phyloP scores from a whole-genome alignment of 139 green algal genomes.

The Dunaliella primolecta region DNA sequence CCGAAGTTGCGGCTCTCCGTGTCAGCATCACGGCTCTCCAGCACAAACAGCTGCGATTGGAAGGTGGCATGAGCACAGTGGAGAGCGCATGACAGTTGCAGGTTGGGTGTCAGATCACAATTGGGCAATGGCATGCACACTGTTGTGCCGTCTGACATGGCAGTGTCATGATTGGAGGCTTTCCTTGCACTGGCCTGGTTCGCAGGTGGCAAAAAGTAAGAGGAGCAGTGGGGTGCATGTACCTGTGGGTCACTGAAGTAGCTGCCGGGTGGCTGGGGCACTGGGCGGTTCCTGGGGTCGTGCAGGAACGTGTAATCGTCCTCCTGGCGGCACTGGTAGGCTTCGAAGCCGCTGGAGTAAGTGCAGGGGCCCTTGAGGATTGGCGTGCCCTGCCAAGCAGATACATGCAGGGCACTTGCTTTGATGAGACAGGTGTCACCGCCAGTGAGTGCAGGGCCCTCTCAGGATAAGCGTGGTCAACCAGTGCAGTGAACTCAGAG shows the following conservation, averaged over 20 bases:
- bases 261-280: slow-evolving; percentile 24
- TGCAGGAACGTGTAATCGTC: not conserved
- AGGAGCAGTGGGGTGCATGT: too few species aligned
- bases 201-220: too few species aligned
- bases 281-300: slow-evolving; percentile 6
- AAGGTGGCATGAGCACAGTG: not conserved
- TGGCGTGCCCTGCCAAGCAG: slow-evolving; percentile 28
- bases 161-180: too few species aligned
- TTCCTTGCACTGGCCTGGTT: too few species aligned
- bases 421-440: not conserved
- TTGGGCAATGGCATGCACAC: too few species aligned
- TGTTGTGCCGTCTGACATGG: too few species aligned
- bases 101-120: too few species aligned
- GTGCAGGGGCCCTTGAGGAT: slow-evolving; percentile 37
- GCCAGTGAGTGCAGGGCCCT: too few species aligned
- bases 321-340: slow-evolving; percentile 29
- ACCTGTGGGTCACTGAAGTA: slow-evolving; percentile 52
- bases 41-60: slow-evolving; percentile 31
- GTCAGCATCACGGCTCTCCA: slow-evolving; percentile 51
- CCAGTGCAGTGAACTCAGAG: too few species aligned
- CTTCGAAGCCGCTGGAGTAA: slow-evolving; percentile 15
- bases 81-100: too few species aligned
- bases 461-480: too few species aligned
- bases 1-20: slow-evolving; percentile 56
- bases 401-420: not conserved